Base-by-base conservation (phyloP, 2,329 filamentous ascomycete genomes). In the Phialophora chinensis region DNA sequence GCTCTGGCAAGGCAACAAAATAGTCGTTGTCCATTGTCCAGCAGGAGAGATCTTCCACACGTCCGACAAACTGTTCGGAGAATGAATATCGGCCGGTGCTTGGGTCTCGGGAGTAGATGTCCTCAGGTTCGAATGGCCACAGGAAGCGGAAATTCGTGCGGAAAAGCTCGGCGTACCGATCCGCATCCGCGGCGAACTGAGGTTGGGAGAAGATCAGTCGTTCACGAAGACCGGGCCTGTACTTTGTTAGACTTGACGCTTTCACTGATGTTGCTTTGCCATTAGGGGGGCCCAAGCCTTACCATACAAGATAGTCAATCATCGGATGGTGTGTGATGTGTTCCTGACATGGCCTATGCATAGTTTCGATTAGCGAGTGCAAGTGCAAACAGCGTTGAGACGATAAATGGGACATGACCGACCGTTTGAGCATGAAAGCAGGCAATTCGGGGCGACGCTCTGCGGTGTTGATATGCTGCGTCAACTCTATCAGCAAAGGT, bases 1-100 rank as follows among this genome's bases (percentile, higher is more conserved):
- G 33, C 42, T 63, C 62, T 27, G 62, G 44, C 20, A 57, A 29
- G 55, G 54, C 62, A 17, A 63, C 25, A 12, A 57, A 57, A 44
- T 57, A 57, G 55, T 57, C 55, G 23, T 57, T 57, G 55, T 57
- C 33, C 55, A 57, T 57, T 6, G 62, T 58, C 62, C 62, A 63
- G 38, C 49, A 58, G 27, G 54, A 59, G n/a, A 63, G 35, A 49
- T 57, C 53, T 17, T 63, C 42, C 12, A 57, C 33, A 12, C 53
- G 42, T 17, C 54, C 42, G 29, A 58, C 54, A 42, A 63, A 63
- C 11, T 35, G 33, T 14, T 63, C 62, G 6, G 62, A 63, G n/a
- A 49, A 63, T 10, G 62, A 35, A 23, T 63, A 63, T 47, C 27
- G 29, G 27, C 62, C 62, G 8, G 62, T 58, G 10, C 44, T 56